Percentiles rank a stretch among this genome's conserved stretches.
These are phyloP conservation scores for Russula griseocarnosa DNA, from an alignment of 768 basidiomycete species.

Conservation along the genomic window DNA sequence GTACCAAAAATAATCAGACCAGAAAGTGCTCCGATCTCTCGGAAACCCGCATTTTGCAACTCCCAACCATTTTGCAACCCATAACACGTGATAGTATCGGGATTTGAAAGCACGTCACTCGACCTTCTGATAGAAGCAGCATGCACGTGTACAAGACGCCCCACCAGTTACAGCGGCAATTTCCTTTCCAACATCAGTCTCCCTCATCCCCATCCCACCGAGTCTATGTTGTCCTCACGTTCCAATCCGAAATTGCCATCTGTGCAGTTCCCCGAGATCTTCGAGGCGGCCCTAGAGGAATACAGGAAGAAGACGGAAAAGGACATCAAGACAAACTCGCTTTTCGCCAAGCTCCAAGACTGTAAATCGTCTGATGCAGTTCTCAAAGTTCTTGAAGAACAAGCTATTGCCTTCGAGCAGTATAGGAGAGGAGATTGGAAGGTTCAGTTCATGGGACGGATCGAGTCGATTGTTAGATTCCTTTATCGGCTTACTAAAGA, in stretches of 20 bases:
- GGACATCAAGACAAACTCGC: not conserved
- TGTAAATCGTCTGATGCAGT: slow-evolving; percentile 1
- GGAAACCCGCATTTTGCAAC: too few species aligned
- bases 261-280: not conserved
- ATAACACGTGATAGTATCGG: too few species aligned
- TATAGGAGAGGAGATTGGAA: slow-evolving; percentile 1
- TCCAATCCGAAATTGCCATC: not conserved
- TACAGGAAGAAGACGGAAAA: not conserved
- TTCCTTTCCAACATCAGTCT: not conserved
- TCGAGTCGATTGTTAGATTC: not conserved
- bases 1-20: too few species aligned
- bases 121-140: too few species aligned
- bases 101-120: too few species aligned
- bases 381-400: not conserved
- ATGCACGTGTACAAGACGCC: too few species aligned
- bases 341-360: not conserved
- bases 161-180: too few species aligned
- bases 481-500: not conserved
- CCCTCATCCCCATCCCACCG: not conserved
- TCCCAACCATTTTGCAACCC: too few species aligned
- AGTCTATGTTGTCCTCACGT: not conserved
- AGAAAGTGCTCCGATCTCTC: too few species aligned
- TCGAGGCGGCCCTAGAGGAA: not conserved
- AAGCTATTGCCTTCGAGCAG: not conserved
- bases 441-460: not conserved